phyloP scores from a whole-genome alignment of 2,329 filamentous ascomycete genomes.

The Diaporthe vexans region DNA sequence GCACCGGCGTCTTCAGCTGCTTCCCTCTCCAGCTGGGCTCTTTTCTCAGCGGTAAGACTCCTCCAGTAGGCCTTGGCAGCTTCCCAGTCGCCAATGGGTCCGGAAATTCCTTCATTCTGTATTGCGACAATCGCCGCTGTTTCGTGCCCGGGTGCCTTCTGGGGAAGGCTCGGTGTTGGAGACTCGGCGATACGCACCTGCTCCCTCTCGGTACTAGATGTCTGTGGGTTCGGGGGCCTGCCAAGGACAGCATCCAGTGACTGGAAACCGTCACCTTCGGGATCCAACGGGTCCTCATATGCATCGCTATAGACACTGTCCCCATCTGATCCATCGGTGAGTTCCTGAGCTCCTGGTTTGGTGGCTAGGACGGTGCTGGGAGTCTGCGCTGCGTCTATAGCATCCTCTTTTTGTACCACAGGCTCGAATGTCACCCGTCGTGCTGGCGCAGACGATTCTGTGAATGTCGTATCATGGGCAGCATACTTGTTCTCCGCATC shows the following conservation, averaged over 20 bases:
- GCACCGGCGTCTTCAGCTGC: conserved; percentile 66
- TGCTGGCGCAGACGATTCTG: conserved; percentile 24
- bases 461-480: neutral
- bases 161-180: conserved; percentile 16
- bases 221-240: conserved; percentile 60
- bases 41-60: conserved; percentile 72
- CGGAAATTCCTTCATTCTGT: conserved; percentile 11
- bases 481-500: conserved; percentile 19
- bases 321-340: conserved; percentile 57
- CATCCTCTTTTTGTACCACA: conserved; percentile 43
- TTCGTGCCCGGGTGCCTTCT: neutral
- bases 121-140: neutral
- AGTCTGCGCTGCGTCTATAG: conserved; percentile 40
- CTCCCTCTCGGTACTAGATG: conserved; percentile 14
- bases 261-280: conserved; percentile 76
- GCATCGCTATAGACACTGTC: conserved; percentile 81
- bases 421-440: conserved; percentile 45
- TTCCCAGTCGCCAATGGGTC: conserved; percentile 71
- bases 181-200: conserved; percentile 5
- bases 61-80: conserved; percentile 79
- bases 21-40: conserved; percentile 72
- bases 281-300: conserved; percentile 78
- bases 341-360: conserved; percentile 53
- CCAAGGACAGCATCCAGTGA: conserved; percentile 81
- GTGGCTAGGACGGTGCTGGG: conserved; percentile 45